These are phyloP conservation scores for Xylariomycetidae sp. DNA, from an alignment of 2,329 filamentous ascomycete genomes.

Conservation along the genomic window DNA sequence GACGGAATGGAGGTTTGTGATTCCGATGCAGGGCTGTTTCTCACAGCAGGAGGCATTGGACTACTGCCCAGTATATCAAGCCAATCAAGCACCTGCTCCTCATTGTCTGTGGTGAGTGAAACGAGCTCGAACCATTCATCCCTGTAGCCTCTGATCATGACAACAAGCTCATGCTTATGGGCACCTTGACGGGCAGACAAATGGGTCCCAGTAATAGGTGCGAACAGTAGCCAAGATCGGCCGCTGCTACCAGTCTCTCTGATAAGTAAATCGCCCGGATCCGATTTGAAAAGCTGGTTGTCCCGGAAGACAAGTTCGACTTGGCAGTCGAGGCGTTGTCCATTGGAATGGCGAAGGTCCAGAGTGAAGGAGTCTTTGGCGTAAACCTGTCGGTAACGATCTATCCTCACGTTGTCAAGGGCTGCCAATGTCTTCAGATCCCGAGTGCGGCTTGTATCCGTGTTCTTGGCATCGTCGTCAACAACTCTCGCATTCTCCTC, in stretches of 20 bases:
- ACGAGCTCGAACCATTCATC: conserved; percentile 81
- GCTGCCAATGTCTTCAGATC: conserved; percentile 73
- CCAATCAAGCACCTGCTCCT: conserved; percentile 80
- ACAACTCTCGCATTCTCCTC: conserved; percentile 68
- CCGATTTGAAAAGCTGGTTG: conserved; percentile 58
- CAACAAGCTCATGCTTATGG: conserved; percentile 61
- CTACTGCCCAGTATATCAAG: conserved; percentile 63
- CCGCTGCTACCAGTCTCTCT: conserved; percentile 77
- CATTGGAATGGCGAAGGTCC: conserved; percentile 79
- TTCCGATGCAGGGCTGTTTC: conserved; percentile 24
- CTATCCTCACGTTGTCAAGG: conserved; percentile 63
- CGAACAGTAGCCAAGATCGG: conserved; percentile 77
- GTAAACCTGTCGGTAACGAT: conserved; percentile 73
- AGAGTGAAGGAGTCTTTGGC: conserved; percentile 88
- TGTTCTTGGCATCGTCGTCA: conserved; percentile 80
- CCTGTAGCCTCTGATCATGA: conserved; percentile 77
- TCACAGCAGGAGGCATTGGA: conserved; percentile 42
- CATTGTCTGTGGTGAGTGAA: conserved; percentile 67
- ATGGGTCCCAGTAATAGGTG: conserved; percentile 67
- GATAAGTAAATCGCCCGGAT: conserved; percentile 80
- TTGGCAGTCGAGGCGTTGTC: conserved; percentile 82
- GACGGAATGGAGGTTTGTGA: conserved; percentile 18
- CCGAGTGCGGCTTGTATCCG: conserved; percentile 74
- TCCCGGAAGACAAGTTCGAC: conserved; percentile 85
- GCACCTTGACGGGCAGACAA: conserved; percentile 79